Percentiles rank a stretch among this genome's conserved stretches.
These are phyloP conservation scores for Exophiala bonariae DNA, from an alignment of 2,329 filamentous ascomycete species.

Conservation along the genomic window DNA sequence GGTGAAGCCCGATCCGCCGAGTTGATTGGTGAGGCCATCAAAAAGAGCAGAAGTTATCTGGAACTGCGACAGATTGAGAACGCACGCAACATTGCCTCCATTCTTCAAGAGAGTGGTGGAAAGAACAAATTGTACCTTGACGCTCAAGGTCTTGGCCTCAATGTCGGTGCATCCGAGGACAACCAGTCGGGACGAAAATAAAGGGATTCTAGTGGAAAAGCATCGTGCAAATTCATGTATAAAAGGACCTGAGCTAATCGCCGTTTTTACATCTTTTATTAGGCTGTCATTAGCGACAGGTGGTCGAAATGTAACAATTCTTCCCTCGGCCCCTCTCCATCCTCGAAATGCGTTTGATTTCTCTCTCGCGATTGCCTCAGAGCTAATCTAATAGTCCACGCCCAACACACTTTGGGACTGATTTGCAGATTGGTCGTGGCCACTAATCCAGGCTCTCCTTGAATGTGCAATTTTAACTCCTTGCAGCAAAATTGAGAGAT, in stretches of 20 bases:
- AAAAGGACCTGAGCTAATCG: not conserved
- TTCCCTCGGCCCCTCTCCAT: constrained; percentile 17
- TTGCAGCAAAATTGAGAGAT: no score
- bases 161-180: constrained; percentile 58
- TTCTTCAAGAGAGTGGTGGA: constrained; percentile 81
- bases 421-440: no score
- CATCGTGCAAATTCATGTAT: not conserved
- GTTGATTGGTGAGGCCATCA: constrained; percentile 97
- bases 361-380: no score
- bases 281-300: constrained; percentile 14
- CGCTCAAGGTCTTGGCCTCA: constrained; percentile 84
- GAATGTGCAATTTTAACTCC: no score
- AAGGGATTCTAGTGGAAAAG: not conserved
- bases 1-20: constrained; percentile 98
- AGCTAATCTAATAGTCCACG: no score
- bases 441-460: no score
- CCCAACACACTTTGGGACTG: no score
- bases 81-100: constrained; percentile 80
- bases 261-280: no score
- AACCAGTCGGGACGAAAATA: constrained; percentile 7
- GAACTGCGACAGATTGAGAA: constrained; percentile 99
- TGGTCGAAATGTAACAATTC: constrained; percentile 27
- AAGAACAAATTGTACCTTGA: constrained; percentile 95
- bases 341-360: no score
- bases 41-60: constrained; percentile 97